These are phyloP conservation scores for Ceratobasidium sp. DNA, from an alignment of 1,284 basidiomycete species.

Conservation along the genomic window DNA sequence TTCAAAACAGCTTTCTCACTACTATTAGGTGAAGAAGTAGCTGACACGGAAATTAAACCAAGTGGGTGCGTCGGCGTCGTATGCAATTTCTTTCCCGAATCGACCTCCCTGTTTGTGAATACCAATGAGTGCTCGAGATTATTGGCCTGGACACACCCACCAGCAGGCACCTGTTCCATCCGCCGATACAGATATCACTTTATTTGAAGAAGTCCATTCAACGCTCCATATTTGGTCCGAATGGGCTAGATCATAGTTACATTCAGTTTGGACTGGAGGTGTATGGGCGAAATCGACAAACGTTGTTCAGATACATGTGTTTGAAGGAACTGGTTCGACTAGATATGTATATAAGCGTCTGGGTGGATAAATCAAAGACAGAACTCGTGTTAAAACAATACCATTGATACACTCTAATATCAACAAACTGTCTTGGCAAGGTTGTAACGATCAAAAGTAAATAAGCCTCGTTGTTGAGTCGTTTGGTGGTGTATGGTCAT, in stretches of 20 bases:
- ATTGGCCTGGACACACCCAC: constrained; percentile 32
- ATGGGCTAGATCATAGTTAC: constrained; percentile 61
- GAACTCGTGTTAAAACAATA: not conserved
- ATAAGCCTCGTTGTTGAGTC: no score
- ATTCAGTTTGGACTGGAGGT: not conserved
- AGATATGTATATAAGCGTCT: not conserved
- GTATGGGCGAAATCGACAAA: not conserved
- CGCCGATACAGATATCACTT: constrained; percentile 70
- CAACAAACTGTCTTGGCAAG: no score
- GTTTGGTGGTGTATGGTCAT: no score
- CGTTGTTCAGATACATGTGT: constrained; percentile 20
- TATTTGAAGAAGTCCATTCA: constrained; percentile 73
- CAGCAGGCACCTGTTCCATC: constrained; percentile 77
- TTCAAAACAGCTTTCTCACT: constrained; percentile 74
- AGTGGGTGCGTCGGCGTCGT: constrained; percentile 73
- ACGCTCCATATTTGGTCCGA: constrained; percentile 82
- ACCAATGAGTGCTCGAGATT: not conserved
- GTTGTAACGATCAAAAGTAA: no score
- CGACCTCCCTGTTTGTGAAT: constrained; percentile 53
- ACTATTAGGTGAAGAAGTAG: constrained; percentile 54
- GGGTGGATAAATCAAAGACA: not conserved
- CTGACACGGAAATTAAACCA: constrained; percentile 73
- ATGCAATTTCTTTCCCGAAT: constrained; percentile 67
- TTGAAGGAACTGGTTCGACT: constrained; percentile 34
- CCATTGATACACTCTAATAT: no score